Conservation (phyloP, 495 filamentous ascomycete species). For the Penicillium samsonianum region DNA sequence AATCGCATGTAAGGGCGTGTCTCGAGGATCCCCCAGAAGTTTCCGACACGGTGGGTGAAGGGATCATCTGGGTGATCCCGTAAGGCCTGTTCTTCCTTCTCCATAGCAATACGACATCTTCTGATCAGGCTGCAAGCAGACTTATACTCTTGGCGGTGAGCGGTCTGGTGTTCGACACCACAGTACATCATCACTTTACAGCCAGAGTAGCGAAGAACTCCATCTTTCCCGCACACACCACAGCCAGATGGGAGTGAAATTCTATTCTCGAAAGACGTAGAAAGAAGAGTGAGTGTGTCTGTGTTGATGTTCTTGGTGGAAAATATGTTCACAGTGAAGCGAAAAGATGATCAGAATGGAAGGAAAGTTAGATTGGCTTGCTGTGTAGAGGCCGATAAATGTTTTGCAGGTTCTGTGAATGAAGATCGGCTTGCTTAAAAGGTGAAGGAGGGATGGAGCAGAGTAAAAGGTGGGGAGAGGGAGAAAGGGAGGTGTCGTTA, state of each 20-base stretch:
- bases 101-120: constrained; percentile 21
- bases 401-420: not conserved
- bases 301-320: not conserved
- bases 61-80: constrained; percentile 31
- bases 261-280: not conserved
- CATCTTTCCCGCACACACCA: constrained; percentile 20
- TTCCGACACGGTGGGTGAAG: constrained; percentile 38
- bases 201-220: constrained; percentile 35
- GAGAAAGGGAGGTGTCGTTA: not conserved
- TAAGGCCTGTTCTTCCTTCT: constrained; percentile 37
- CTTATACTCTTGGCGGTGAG: constrained; percentile 43
- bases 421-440: not conserved
- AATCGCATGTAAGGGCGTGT: constrained; percentile 49
- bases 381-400: not conserved
- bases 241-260: not conserved
- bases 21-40: constrained; percentile 40
- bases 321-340: not conserved
- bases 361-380: too few relatives aligned
- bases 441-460: not conserved
- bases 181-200: constrained; percentile 53
- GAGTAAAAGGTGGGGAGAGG: not conserved
- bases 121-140: constrained; percentile 42
- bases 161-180: constrained; percentile 42
- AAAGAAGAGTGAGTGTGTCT: not conserved
- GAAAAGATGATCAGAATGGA: too few relatives aligned